Conservation (phyloP, 805 yeast species). For the Candida ortonii region DNA sequence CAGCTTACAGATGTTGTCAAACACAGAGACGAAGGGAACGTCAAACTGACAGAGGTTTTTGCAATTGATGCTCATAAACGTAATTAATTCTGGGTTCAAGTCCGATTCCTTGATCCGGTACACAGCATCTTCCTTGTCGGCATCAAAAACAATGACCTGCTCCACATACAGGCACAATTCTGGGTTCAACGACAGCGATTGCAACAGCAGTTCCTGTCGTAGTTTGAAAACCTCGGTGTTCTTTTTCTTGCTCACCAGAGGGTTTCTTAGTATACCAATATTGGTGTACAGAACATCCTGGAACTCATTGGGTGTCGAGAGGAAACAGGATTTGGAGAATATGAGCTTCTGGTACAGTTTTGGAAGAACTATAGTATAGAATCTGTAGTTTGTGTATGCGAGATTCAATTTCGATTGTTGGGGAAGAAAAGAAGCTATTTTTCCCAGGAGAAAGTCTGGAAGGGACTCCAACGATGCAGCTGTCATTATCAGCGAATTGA, state of each 20-base stretch:
- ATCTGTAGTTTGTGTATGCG: conserved; percentile 30
- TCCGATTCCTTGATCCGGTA: conserved; percentile 16
- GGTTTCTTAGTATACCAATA: conserved; percentile 36
- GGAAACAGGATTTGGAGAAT: conserved; percentile 34
- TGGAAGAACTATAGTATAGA: conserved; percentile 31
- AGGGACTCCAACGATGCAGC: conserved; percentile 13
- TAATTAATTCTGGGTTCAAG: conserved; percentile 23
- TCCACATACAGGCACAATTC: conserved; percentile 34
- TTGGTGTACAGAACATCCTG: conserved; percentile 37
- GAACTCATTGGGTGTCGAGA: conserved; percentile 30
- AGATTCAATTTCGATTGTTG: conserved; percentile 39
- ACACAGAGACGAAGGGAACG: conserved; percentile 5
- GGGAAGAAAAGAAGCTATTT: conserved; percentile 32
- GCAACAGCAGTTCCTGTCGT: conserved; percentile 40
- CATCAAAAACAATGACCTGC: conserved; percentile 34
- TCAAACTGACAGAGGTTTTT: conserved; percentile 15
- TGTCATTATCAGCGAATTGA: conserved; percentile 2
- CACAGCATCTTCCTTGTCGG: too few species aligned
- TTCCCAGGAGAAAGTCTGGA: conserved; percentile 21
- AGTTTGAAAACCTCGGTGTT: conserved; percentile 36
- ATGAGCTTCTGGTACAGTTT: conserved; percentile 38
- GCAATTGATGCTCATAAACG: conserved; percentile 20
- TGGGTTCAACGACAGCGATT: conserved; percentile 35
- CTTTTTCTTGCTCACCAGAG: conserved; percentile 34
- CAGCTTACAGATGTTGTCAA: conserved; percentile 6